Base-by-base conservation (phyloP, 257 asterid species). In the Osmanthus fragrans region DNA sequence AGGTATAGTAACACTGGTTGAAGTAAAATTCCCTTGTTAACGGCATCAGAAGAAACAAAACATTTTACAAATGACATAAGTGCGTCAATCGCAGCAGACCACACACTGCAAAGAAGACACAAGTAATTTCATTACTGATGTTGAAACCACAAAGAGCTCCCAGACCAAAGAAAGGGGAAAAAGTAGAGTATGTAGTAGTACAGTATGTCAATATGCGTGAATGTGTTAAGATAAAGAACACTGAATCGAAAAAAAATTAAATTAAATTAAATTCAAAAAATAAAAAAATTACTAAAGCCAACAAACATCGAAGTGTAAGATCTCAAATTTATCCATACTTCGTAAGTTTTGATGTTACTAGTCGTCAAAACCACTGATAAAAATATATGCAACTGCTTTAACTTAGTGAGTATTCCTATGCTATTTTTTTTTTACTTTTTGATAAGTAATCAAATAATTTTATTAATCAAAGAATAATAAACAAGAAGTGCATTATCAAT, bases 61-160 rank as follows among this genome's bases (percentile, higher is more conserved):
- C 97, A 89, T 80, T 89, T 93, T 79, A 92, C 83, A 56, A 90
- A 96, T 79, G 94, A 87, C 3, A 95, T 86, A 64, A 96, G 97
- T 16, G 99, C 97, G 73, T 90, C 97, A 80, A 93, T 78, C 83
- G 99, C 98, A 78, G 98, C 96, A 81, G 97, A 90, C 97, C 97
- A 91, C 72, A 95, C 94, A 34, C 99, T 95, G 77, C 95, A 91
- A 71, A 80, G 70, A 73, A 51, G 80, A 70, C 60, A 70, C 71
- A 73, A 75, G 27, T 33, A 85, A 30, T 25, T 73, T 64, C 79
- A 84, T 66, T 60, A 68, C 74, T 73, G 39, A 72, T 65, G 47
- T 13, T 40, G 58, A 63, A 71, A 65, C 19, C 64, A 60, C 9
- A 65, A 40, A 54, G 66, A 70, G 42, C 67, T 67, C 64, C 51